These are phyloP conservation scores for Warburgia ugandensis DNA, from an alignment of 164 flowering plant genomes.

Conservation along the genomic window DNA sequence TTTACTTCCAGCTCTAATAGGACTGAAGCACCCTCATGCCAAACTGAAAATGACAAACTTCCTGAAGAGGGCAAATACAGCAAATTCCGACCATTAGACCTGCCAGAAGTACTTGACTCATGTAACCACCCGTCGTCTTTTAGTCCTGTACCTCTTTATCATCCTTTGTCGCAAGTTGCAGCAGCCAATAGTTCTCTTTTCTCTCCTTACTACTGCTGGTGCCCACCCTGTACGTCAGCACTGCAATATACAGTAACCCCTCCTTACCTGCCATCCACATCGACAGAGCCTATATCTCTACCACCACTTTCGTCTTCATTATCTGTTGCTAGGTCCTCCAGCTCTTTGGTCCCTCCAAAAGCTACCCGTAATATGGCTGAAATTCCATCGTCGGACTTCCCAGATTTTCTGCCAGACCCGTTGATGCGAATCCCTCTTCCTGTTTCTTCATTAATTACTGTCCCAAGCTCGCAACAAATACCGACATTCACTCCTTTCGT, in stretches of 20 bases:
- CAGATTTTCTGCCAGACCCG: conserved; percentile 66
- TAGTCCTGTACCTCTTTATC: conserved; percentile 7
- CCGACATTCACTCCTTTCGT: conserved; percentile 76
- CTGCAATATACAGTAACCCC: conserved; percentile 28
- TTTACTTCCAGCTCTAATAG: too few relatives aligned
- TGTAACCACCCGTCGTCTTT: conserved; percentile 13
- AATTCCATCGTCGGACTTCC: conserved; percentile 47
- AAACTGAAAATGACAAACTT: too few relatives aligned
- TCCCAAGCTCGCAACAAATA: conserved; percentile 60
- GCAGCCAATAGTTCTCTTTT: conserved; percentile 26
- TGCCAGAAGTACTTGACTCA: too few relatives aligned
- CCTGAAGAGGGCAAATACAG: too few relatives aligned
- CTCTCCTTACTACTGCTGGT: conserved; percentile 86
- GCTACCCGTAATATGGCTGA: conserved; percentile 30
- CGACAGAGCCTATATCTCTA: conserved; percentile 30
- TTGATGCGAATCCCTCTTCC: conserved; percentile 40
- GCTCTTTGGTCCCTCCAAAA: conserved; percentile 23
- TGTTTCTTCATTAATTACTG: conserved; percentile 18
- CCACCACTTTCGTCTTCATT: conserved; percentile 55
- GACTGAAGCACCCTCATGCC: too few relatives aligned
- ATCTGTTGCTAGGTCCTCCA: conserved; percentile 33
- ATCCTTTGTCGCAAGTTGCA: conserved; percentile 19
- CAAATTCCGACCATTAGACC: too few relatives aligned
- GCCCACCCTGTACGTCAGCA: conserved; percentile 53
- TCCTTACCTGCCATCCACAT: conserved; percentile 26